Base-by-base conservation (phyloP, 2,329 filamentous ascomycete genomes). In the Penicillium thymicola region DNA sequence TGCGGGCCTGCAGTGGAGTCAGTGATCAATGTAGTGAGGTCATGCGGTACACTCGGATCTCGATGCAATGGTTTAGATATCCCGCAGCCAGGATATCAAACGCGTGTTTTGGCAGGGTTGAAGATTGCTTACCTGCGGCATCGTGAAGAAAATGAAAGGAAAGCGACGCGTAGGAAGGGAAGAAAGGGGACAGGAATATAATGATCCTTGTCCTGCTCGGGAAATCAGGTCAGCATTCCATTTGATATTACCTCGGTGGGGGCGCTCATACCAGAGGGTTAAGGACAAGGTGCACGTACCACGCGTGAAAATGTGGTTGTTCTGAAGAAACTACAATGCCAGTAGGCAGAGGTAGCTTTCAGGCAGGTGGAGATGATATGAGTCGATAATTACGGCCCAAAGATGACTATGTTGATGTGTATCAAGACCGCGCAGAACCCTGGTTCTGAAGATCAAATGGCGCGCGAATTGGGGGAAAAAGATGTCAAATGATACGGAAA, bases 1-100 rank as follows among this genome's bases (percentile, higher is more conserved):
- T 80, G 76, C 89, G 88, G 80, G 82, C 84, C 88, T 88, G 70
- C 37, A 37, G 42, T 28, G 40, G 23, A 37, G 55, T 62, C 48
- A 62, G 48, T 57, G 44, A 55, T 58, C 16, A 28, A 23, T 52
- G 36, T 37, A 27, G 23, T 36, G 36, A 56, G 34, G 21, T 28
- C 18, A 36, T 40, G 27, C n/a, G 28, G 23, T 41, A 11, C 16
- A 23, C 21, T 21, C 4, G 18, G 42, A 44, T 46, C 27, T 52
- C 28, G 14, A 45, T 16, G 49, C 13, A 46, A 28, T 27, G 23
- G 13, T n/a, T 46, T 14, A 16, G 18, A 47, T 50, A 34, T 34
- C 21, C 25, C 18, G 27, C 23, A 36, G 37, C 7, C 6, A 50
- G 34, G 46, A 34, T 32, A 41, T 46, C 10, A 57, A 45, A 63